Evolutionary conservation across 176 grass and related monocot genomes (phyloP).

Genomic region (Miscanthus lutarioriparius): DNA sequence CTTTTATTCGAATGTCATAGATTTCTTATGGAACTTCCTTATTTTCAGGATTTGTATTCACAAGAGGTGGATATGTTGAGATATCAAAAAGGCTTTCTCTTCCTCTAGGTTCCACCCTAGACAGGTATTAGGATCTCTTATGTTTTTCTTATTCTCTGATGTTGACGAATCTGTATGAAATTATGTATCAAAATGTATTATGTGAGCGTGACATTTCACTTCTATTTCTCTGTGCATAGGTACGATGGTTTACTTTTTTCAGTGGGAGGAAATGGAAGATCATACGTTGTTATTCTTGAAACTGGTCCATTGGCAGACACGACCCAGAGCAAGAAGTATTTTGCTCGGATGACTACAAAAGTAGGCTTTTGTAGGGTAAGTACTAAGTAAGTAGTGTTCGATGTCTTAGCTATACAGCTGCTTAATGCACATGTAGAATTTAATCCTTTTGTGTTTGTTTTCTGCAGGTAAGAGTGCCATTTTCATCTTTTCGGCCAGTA

Average conservation of each 20-base stretch:
- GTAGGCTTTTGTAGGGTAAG: conserved; percentile 97
- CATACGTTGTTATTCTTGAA: conserved; percentile 95
- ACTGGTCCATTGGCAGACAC: conserved; percentile 92
- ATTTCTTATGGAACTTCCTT: conserved; percentile 21
- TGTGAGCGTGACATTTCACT: conserved; percentile 3
- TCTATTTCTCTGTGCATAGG: conserved; percentile 40
- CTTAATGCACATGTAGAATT: conserved; percentile 10
- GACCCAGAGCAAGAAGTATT: conserved; percentile 90
- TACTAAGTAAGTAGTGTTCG: conserved; percentile 24
- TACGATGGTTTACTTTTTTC: conserved; percentile 94
- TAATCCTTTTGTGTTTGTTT: conserved; percentile 18
- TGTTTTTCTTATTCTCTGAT: conserved; percentile 26
- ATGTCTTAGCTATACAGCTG: conserved; percentile 25
- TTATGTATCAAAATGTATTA: conserved; percentile 13
- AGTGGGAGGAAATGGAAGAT: conserved; percentile 95
- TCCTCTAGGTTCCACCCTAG: conserved; percentile 93
- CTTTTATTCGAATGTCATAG: conserved; percentile 4
- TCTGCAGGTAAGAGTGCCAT: conserved; percentile 87
- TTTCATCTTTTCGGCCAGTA: conserved; percentile 94
- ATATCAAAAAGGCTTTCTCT: conserved; percentile 89
- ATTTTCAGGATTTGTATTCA: conserved; percentile 87
- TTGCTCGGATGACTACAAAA: conserved; percentile 93
- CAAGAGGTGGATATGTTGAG: conserved; percentile 91
- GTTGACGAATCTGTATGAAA: conserved; percentile 4
- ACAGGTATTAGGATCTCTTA: conserved; percentile 59